phyloP scores from a whole-genome alignment of 2,329 filamentous ascomycete genomes.

The Verticillium klebahnii region DNA sequence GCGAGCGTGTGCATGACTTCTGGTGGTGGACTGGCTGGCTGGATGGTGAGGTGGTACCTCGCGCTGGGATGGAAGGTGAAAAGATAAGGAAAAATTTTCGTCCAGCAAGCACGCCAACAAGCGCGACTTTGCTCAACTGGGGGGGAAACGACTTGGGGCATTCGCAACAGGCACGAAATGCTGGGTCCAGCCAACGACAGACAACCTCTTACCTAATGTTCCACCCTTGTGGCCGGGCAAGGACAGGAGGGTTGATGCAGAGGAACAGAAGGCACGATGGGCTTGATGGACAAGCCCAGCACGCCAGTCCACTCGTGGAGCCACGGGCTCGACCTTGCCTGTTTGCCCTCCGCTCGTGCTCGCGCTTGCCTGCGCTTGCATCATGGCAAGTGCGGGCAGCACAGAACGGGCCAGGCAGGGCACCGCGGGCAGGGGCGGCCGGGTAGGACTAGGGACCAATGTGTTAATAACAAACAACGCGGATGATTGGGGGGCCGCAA shows the following conservation, averaged over 20 bases:
- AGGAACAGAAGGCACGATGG: not conserved
- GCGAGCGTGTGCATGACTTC: not conserved
- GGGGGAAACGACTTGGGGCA: not conserved
- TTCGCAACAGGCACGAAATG: not conserved
- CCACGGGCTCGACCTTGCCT: conserved; percentile 1
- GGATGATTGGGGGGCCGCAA: conserved; percentile 3
- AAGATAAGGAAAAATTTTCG: conserved; percentile 15
- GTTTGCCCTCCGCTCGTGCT: not conserved
- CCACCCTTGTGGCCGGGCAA: not conserved
- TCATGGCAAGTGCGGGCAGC: not conserved
- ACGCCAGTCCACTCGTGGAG: conserved; percentile 2
- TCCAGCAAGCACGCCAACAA: too few species aligned
- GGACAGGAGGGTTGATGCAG: not conserved
- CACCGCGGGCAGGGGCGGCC: not conserved
- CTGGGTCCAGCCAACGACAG: conserved; percentile 9
- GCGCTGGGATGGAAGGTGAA: not conserved
- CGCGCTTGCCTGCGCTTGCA: not conserved
- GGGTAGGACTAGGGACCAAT: not conserved
- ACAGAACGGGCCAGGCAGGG: not conserved
- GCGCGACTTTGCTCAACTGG: not conserved
- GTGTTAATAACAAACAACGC: conserved; percentile 5
- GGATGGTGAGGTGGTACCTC: not conserved
- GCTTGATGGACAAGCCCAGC: not conserved
- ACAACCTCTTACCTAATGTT: conserved; percentile 6
- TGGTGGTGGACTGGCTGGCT: not conserved